A percentile compares a stretch with the other conserved stretches of the same genome.
phyloP scores from a whole-genome alignment of 2,329 filamentous ascomycete species.

The Arthrinium puccinioides region DNA sequence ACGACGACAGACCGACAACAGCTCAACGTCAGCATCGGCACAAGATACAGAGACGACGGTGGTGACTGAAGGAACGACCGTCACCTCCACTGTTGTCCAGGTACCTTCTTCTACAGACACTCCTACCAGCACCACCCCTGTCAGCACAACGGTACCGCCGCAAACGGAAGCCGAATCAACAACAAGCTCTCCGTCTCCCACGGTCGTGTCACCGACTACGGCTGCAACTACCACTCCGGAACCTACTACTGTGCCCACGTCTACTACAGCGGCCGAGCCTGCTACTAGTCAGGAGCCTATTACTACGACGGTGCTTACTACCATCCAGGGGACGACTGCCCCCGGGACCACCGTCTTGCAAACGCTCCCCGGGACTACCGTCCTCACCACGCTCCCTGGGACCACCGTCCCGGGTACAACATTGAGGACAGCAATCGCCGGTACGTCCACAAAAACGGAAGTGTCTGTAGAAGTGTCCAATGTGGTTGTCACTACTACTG shows the following conservation, averaged over 20 bases:
- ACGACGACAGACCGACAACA: conserved; percentile 41
- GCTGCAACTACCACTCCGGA: neutral
- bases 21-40: conserved; percentile 18
- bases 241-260: neutral
- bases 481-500: no score
- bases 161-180: conserved; percentile 8
- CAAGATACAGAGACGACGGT: conserved; percentile 7
- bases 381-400: no score
- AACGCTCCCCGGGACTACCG: no score
- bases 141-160: conserved; percentile 1
- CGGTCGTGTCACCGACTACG: neutral
- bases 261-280: neutral
- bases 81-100: neutral
- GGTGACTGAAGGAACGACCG: conserved; percentile 8
- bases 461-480: no score
- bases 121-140: neutral
- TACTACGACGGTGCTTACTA: no score
- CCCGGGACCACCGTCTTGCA: no score
- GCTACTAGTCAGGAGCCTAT: neutral
- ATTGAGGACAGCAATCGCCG: no score
- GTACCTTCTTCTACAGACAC: conserved; percentile 1
- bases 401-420: no score
- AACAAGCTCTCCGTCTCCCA: neutral
- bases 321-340: no score
- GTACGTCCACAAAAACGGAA: no score